phyloP scores from a whole-genome alignment of 208 protist genomes.

The Trypanosoma caninum region DNA sequence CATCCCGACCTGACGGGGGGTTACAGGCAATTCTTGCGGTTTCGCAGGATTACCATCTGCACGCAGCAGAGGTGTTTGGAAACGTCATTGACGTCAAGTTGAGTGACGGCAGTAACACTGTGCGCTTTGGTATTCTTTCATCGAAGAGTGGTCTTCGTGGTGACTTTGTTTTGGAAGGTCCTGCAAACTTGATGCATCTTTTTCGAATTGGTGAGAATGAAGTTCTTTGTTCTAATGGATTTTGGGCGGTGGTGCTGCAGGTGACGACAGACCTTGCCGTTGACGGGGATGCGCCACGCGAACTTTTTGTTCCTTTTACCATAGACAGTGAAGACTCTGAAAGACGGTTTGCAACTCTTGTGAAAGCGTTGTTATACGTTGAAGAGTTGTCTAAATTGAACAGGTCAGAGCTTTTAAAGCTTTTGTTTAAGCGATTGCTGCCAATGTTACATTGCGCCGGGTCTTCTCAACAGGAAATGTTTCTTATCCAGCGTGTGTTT shows the following conservation, averaged over 20 bases:
- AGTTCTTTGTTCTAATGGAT: conserved; percentile 22
- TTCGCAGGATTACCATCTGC: conserved; percentile 30
- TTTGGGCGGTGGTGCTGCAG: conserved; percentile 13
- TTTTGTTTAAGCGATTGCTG: conserved; percentile 47
- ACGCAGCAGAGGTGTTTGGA: conserved; percentile 43
- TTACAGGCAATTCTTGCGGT: conserved; percentile 30
- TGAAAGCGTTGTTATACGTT: conserved; percentile 26
- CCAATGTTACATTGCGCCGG: conserved; percentile 43
- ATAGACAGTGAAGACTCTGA: conserved; percentile 1
- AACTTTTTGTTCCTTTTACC: background rate
- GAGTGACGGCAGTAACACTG: background rate
- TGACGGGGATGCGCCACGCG: conserved; percentile 3
- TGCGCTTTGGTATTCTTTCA: conserved; percentile 13
- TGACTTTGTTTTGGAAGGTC: background rate
- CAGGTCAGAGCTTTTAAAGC: conserved; percentile 22
- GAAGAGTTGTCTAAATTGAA: conserved; percentile 21
- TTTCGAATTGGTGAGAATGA: conserved; percentile 14
- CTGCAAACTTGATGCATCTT: conserved; percentile 2
- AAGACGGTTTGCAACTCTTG: conserved; percentile 9
- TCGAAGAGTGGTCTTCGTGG: background rate
- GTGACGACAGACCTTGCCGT: conserved; percentile 10
- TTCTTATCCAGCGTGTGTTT: conserved; percentile 62
- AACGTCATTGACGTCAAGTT: conserved; percentile 10
- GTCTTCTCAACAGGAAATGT: conserved; percentile 53
- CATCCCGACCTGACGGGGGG: background rate